Percentiles rank a stretch among this genome's conserved stretches.
phyloP scores from a whole-genome alignment of 345 rosid genomes.

The Eutrema heterophyllum region DNA sequence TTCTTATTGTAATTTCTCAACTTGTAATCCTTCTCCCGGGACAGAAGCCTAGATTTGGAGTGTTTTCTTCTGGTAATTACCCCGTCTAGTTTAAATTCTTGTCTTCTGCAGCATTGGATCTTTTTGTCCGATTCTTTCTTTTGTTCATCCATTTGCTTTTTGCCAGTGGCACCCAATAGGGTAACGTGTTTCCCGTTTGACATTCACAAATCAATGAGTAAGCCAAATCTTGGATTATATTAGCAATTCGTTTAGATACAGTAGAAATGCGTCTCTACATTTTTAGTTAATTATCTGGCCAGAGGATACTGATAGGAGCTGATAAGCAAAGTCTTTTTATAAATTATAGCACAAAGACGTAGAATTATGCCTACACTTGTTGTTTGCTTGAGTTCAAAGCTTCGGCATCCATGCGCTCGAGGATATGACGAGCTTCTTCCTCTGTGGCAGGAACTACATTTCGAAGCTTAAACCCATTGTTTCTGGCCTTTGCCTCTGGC shows the following conservation, averaged over 20 bases:
- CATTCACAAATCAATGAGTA: background rate
- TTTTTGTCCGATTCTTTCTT: background rate
- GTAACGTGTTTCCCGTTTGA: background rate
- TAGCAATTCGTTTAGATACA: constrained; percentile 11
- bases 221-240: constrained; percentile 9
- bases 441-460: constrained; percentile 84
- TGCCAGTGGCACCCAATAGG: background rate
- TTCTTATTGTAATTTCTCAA: background rate
- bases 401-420: constrained; percentile 71
- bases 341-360: background rate
- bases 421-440: constrained; percentile 72
- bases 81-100: background rate
- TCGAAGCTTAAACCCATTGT: constrained; percentile 48
- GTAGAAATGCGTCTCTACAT: background rate
- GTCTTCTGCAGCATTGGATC: background rate
- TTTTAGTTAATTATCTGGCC: background rate
- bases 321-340: background rate
- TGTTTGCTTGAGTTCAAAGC: constrained; percentile 28
- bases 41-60: background rate
- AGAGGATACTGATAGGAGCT: background rate
- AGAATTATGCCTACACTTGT: background rate
- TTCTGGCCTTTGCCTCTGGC: constrained; percentile 56
- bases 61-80: background rate
- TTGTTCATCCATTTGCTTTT: background rate
- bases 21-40: background rate